A percentile compares a stretch with the other conserved stretches of the same genome.
phyloP scores from a whole-genome alignment of 2,329 filamentous ascomycete genomes.

The Knufia petricola region DNA sequence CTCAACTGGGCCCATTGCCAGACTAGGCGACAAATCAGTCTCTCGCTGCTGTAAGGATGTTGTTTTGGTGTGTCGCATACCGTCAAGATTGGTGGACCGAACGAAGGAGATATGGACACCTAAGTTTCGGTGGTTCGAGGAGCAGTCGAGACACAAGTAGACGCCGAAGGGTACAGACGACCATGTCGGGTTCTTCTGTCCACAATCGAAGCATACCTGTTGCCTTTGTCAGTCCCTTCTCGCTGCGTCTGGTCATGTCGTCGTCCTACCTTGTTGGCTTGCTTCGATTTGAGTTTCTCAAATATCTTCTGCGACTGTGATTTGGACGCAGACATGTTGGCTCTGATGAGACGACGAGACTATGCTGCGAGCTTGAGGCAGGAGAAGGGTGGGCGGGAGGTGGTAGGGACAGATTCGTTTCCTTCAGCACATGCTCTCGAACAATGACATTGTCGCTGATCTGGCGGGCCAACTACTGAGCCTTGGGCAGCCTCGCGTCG shows the following conservation, averaged over 20 bases:
- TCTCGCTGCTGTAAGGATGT: neutral
- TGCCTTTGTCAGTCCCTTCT: conserved; percentile 13
- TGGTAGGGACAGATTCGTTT: neutral
- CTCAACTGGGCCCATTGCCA: conserved; percentile 99
- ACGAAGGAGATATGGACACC: conserved; percentile 99
- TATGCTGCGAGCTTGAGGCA: neutral
- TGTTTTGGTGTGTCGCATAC: conserved; percentile 51
- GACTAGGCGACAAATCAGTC: conserved; percentile 44
- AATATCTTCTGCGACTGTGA: conserved; percentile 95
- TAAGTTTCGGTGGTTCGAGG: conserved; percentile 90
- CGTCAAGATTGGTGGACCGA: conserved; percentile 93
- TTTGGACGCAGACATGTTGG: conserved; percentile 66
- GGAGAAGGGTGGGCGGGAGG: neutral
- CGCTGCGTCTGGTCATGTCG: conserved; percentile 22
- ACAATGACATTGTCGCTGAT: neutral
- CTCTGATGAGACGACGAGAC: neutral
- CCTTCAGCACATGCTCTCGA: neutral
- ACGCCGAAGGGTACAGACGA: conserved; percentile 95
- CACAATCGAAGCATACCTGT: conserved; percentile 96
- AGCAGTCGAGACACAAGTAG: conserved; percentile 96
- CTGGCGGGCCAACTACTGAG: neutral
- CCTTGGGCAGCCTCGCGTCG: conserved; percentile 6
- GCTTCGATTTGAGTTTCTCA: conserved; percentile 89
- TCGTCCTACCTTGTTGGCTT: conserved; percentile 74
- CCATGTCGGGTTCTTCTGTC: conserved; percentile 96